Evolutionary conservation across 1,284 basidiomycete species (phyloP).

Genomic region (Gomphus bonarii): DNA sequence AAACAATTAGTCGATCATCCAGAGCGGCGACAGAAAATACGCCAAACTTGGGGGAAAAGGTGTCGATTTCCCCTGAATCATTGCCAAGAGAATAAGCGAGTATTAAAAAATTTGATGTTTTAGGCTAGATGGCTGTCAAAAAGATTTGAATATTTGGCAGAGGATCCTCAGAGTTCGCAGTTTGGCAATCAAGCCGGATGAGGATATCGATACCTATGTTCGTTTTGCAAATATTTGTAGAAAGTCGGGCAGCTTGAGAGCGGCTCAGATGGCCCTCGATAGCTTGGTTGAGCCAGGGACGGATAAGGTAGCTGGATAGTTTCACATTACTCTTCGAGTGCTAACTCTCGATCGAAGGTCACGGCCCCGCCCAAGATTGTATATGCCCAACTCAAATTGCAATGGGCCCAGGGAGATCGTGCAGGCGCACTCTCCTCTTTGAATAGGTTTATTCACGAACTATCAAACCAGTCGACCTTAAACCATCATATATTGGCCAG

Average conservation of each 20-base stretch:
- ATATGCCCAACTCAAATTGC: slow-evolving; percentile 51
- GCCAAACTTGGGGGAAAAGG: slow-evolving; percentile 43
- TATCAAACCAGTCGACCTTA: slow-evolving; percentile 31
- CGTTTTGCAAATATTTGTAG: slow-evolving; percentile 57
- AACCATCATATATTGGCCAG: slow-evolving; percentile 38
- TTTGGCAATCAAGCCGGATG: slow-evolving; percentile 46
- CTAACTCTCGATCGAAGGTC: neutral
- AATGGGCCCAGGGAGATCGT: slow-evolving; percentile 44
- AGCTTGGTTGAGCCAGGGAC: slow-evolving; percentile 22
- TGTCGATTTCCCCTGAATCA: slow-evolving; percentile 13
- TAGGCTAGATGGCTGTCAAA: slow-evolving; percentile 48
- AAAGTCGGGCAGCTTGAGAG: slow-evolving; percentile 44
- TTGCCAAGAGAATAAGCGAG: neutral
- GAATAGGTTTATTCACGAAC: slow-evolving; percentile 40
- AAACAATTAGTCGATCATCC: slow-evolving; percentile 43
- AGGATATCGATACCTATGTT: slow-evolving; percentile 57
- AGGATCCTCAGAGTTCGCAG: slow-evolving; percentile 51
- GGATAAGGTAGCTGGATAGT: neutral
- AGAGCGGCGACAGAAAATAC: slow-evolving; percentile 36
- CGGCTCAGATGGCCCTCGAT: slow-evolving; percentile 53
- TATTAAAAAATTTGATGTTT: neutral
- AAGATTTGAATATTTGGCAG: slow-evolving; percentile 59
- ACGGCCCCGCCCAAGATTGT: slow-evolving; percentile 49
- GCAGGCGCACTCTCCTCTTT: slow-evolving; percentile 40
- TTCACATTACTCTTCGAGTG: neutral